A percentile compares a stretch with the other conserved stretches of the same genome.
phyloP scores from a whole-genome alignment of 139 green algal species.

The Trebouxia sp. region DNA sequence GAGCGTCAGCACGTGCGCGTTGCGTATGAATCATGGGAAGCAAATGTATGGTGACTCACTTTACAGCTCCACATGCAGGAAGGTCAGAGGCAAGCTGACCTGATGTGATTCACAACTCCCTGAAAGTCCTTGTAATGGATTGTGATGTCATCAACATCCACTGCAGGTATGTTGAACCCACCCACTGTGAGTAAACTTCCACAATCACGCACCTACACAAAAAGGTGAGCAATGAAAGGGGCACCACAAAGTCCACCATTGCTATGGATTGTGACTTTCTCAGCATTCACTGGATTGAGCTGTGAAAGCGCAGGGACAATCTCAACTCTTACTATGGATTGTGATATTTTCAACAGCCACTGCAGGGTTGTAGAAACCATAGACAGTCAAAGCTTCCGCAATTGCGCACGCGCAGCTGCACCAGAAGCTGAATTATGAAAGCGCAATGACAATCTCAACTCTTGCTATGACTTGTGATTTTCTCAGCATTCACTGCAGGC shows the following conservation, averaged over 20 bases:
- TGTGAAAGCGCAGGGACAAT: no score
- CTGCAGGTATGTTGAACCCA: slow-evolving; percentile 68
- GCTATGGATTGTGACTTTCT: background rate
- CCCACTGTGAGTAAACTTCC: slow-evolving; percentile 75
- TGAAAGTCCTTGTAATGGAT: slow-evolving; percentile 60
- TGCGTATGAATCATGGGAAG: background rate
- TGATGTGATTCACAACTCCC: slow-evolving; percentile 69
- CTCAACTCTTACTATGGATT: no score
- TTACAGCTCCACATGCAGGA: background rate
- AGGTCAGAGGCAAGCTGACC: slow-evolving; percentile 5
- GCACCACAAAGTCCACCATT: background rate
- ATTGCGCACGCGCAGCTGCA: no score
- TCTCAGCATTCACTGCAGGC: no score
- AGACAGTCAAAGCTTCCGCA: no score
- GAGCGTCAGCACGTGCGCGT: background rate
- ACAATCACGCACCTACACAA: slow-evolving; percentile 69
- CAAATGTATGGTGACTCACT: background rate
- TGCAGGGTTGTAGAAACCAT: no score
- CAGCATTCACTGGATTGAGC: background rate
- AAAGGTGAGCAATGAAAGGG: background rate
- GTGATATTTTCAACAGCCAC: no score
- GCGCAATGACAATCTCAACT: no score
- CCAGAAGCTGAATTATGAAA: no score
- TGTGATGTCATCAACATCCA: slow-evolving; percentile 79
- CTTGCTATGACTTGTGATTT: no score